Percentiles rank a stretch among this genome's conserved stretches.
Conservation (phyloP, 2,329 filamentous ascomycete species). For the Colletotrichum lini region DNA sequence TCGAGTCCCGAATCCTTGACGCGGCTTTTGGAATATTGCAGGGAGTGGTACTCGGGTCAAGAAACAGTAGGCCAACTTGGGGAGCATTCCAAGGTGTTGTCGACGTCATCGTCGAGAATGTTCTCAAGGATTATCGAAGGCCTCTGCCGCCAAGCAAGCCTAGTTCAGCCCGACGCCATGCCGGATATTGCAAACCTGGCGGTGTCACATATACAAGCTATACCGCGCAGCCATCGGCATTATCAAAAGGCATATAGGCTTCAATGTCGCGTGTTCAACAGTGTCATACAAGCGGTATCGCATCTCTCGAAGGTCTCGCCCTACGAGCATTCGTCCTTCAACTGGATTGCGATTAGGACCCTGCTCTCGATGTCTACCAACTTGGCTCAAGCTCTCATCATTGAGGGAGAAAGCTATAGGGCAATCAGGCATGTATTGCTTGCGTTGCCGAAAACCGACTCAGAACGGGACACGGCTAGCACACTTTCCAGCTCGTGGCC, state of each 20-base stretch:
- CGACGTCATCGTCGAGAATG: neutral
- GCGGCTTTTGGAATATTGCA: slow-evolving; percentile 33
- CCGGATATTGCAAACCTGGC: slow-evolving; percentile 49
- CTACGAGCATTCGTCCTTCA: slow-evolving; percentile 58
- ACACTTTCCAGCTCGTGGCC: slow-evolving; percentile 71
- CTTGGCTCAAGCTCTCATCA: slow-evolving; percentile 63
- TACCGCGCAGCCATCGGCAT: slow-evolving; percentile 40
- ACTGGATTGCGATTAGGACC: slow-evolving; percentile 71
- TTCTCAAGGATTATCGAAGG: slow-evolving; percentile 13
- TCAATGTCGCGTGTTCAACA: slow-evolving; percentile 55
- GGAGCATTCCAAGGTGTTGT: neutral
- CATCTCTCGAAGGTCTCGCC: slow-evolving; percentile 50
- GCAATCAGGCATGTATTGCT: slow-evolving; percentile 69
- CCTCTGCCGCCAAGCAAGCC: slow-evolving; percentile 36
- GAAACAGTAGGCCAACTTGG: neutral
- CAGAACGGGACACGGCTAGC: slow-evolving; percentile 63
- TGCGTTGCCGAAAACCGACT: slow-evolving; percentile 65
- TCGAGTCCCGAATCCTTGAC: slow-evolving; percentile 18
- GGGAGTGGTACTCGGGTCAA: slow-evolving; percentile 23
- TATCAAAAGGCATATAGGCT: slow-evolving; percentile 43
- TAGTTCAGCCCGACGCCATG: slow-evolving; percentile 49
- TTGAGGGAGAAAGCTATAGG: slow-evolving; percentile 66
- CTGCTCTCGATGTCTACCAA: slow-evolving; percentile 67
- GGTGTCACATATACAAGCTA: slow-evolving; percentile 48
- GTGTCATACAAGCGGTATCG: slow-evolving; percentile 51